Evolutionary conservation across 495 filamentous ascomycete genomes (phyloP).

Genomic region (Hyphodiscus hymeniophilus): DNA sequence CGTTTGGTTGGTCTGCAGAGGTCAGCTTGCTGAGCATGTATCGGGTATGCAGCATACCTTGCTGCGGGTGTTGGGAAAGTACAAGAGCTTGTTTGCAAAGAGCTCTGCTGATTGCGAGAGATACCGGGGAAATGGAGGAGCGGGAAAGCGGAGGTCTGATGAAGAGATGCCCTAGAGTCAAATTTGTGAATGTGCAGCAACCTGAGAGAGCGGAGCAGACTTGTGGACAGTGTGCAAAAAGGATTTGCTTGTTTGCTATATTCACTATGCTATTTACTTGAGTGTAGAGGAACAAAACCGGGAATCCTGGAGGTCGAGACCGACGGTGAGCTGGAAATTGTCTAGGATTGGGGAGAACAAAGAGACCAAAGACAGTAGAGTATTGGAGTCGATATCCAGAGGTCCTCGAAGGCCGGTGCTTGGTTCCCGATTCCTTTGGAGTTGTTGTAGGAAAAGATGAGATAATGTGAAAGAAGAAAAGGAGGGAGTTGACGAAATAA

Average conservation of each 20-base stretch:
- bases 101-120: constrained; percentile 14
- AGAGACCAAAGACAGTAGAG: constrained; percentile 1
- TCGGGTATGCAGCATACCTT: constrained; percentile 23
- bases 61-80: constrained; percentile 18
- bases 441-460: neutral
- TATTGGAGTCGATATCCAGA: neutral
- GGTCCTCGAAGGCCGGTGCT: too few relatives aligned
- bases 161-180: constrained; percentile 19
- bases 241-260: constrained; percentile 32
- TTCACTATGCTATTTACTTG: constrained; percentile 47
- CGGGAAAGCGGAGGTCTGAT: constrained; percentile 22
- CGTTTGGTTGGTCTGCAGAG: constrained; percentile 1
- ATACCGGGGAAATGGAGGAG: constrained; percentile 15
- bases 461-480: constrained; percentile 6
- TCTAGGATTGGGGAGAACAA: neutral
- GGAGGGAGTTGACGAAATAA: neutral
- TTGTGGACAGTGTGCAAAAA: constrained; percentile 25
- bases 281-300: constrained; percentile 14
- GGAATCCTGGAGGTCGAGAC: too few relatives aligned
- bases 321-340: too few relatives aligned
- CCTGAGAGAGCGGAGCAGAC: constrained; percentile 23
- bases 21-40: constrained; percentile 11
- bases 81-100: constrained; percentile 19
- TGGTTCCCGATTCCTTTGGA: too few relatives aligned
- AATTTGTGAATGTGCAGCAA: constrained; percentile 21